phyloP scores from a whole-genome alignment of 495 filamentous ascomycete genomes.

The Terfezia claveryi region DNA sequence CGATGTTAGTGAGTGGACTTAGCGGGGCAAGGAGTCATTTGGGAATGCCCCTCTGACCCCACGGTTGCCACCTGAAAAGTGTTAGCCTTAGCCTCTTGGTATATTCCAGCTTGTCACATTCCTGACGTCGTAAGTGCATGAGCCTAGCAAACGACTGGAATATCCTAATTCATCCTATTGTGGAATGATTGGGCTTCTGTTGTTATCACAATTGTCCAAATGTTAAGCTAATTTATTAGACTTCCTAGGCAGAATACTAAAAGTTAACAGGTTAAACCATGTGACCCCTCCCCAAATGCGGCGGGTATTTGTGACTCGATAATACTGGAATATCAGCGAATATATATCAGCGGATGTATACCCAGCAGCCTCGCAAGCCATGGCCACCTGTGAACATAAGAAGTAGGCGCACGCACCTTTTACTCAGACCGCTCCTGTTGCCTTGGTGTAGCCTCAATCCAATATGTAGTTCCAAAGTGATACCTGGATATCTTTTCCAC shows the following conservation, averaged over 20 bases:
- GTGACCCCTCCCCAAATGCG: too few species aligned
- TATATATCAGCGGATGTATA: too few species aligned
- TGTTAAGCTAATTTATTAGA: too few species aligned
- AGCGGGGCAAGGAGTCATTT: not conserved
- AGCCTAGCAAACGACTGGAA: not conserved
- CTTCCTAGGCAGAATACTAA: too few species aligned
- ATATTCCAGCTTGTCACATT: not conserved
- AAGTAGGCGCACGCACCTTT: not conserved
- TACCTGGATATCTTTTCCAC: conserved; percentile 40
- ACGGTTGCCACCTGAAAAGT: not conserved
- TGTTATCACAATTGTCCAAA: too few species aligned
- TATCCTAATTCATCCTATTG: too few species aligned
- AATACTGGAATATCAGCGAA: too few species aligned
- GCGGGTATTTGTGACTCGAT: too few species aligned
- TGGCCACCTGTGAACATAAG: too few species aligned
- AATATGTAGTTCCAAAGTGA: conserved; percentile 61
- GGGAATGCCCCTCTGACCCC: not conserved
- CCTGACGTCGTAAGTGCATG: not conserved
- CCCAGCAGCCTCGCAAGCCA: too few species aligned
- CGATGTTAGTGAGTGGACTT: not conserved
- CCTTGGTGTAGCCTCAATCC: conserved; percentile 35
- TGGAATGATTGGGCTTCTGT: too few species aligned
- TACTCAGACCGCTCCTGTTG: conserved; percentile 1
- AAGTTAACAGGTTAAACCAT: too few species aligned
- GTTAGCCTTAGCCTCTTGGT: not conserved